Evolutionary conservation across 345 rosid genomes (phyloP), one percentile per base, ranked within the genome.

Genomic region (Lepidium sativum): DNA sequence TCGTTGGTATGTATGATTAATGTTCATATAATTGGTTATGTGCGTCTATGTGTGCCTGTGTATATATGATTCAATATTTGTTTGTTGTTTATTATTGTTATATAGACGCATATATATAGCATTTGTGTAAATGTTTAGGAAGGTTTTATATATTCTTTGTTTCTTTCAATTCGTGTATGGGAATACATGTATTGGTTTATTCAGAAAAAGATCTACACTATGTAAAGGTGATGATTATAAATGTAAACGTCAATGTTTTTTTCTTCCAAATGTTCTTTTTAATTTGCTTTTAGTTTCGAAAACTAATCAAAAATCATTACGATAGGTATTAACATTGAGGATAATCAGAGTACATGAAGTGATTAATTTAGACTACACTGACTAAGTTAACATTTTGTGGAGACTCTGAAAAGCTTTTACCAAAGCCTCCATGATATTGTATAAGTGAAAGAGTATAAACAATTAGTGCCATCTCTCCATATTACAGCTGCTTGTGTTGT

Each of bases 101-200:
- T 39, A 54, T 67, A 66, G 69, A 65, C 69, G 69, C 60, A 65
- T 48, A 49, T 56, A 56, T 21, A 52, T 60, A 54, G 69, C 35
- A 62, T 61, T 18, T 54, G 63, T 70, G 75, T 70, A 70, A 63
- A 70, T 70, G 69, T 45, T 34, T 63, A 61, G 63, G 49, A 70
- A 44, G 33, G 16, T 29, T 54, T 54, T 54, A 43, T 60, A 15
- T 56, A 54, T 54, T 70, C 43, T 70, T 63, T 70, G 34, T 54
- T 62, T 35, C 57, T 67, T 27, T 57, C 16, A 2, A 37, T 17
- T 47, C 66, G 38, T 60, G 37, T 32, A 31, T 39, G 50, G n/a
- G 27, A 67, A 34, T 14, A n/a, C 42, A 25, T 54, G 48, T 49
- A 59, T n/a, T 70, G 44, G 23, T 43, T 48, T 25, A 7, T 50